Evolutionary conservation across 129 eudicot genomes (phyloP).

Genomic region (Mikania micrantha): DNA sequence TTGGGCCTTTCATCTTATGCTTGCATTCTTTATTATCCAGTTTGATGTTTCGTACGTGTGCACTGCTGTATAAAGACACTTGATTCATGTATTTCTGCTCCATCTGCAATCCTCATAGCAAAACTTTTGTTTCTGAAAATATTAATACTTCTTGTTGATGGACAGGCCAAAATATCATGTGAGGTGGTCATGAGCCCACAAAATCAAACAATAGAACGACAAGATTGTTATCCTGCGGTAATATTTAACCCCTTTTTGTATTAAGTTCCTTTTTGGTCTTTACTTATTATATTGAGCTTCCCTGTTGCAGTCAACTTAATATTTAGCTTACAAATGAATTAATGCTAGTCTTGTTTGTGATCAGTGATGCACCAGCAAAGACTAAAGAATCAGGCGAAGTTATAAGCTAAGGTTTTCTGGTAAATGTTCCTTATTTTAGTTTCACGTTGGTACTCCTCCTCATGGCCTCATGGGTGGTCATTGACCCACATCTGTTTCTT

Average conservation of each 20-base stretch:
- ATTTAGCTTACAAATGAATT: not conserved
- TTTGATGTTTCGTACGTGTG: constrained; percentile 7
- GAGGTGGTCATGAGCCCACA: constrained; percentile 49
- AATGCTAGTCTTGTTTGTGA: constrained; percentile 14
- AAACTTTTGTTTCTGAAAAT: not conserved
- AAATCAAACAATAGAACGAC: constrained; percentile 48
- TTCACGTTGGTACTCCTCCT: not conserved
- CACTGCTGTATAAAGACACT: not conserved
- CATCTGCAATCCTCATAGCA: constrained; percentile 9
- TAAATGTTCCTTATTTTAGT: constrained; percentile 2
- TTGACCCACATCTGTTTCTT: constrained; percentile 15
- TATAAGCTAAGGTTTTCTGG: constrained; percentile 4
- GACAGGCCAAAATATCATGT: constrained; percentile 67
- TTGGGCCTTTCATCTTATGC: too few relatives aligned
- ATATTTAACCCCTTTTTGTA: not conserved
- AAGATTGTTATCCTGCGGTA: constrained; percentile 76
- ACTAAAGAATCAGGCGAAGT: not conserved
- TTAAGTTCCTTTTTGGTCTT: not conserved
- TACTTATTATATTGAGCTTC: not conserved
- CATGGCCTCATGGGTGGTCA: not conserved
- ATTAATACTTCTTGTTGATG: not conserved
- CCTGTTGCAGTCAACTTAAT: constrained; percentile 2
- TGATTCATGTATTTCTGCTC: not conserved
- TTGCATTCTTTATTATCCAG: too few relatives aligned
- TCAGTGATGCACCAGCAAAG: constrained; percentile 20